phyloP scores from a whole-genome alignment of 495 filamentous ascomycete genomes.

The Daldinia concentrica region DNA sequence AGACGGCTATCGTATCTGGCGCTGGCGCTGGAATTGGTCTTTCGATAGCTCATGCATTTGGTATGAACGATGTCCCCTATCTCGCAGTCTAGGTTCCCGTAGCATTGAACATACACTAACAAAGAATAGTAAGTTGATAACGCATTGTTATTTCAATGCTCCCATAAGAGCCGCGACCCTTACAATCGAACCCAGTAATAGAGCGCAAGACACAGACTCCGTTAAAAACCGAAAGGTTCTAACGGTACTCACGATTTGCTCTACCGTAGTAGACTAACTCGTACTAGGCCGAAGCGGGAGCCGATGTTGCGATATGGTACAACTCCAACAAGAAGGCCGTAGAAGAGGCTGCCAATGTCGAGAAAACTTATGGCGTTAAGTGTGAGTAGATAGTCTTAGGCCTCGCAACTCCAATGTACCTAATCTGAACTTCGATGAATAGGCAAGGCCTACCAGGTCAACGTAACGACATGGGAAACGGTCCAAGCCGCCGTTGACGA shows the following conservation, averaged over 20 bases:
- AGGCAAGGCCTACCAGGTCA: constrained; percentile 81
- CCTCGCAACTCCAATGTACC: not conserved
- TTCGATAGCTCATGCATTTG: constrained; percentile 71
- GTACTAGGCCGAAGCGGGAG: constrained; percentile 75
- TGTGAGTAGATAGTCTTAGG: constrained; percentile 57
- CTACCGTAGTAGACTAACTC: constrained; percentile 3
- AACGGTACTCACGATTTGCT: not conserved
- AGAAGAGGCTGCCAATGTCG: constrained; percentile 76
- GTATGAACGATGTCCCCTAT: constrained; percentile 17
- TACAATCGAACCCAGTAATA: not conserved
- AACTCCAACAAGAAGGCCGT: constrained; percentile 77
- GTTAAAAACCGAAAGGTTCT: not conserved
- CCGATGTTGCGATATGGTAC: constrained; percentile 90
- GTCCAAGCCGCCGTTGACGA: constrained; percentile 66
- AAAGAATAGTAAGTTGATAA: constrained; percentile 28
- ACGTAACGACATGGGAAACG: constrained; percentile 67
- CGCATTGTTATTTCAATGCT: not conserved
- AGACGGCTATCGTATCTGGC: constrained; percentile 85
- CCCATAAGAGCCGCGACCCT: not conserved
- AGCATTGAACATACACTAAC: constrained; percentile 11
- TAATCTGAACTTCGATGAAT: constrained; percentile 24
- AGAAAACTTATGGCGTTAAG: constrained; percentile 79
- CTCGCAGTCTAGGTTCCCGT: not conserved
- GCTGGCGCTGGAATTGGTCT: constrained; percentile 85
- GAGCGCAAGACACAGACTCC: not conserved